Base-by-base conservation (phyloP, 495 filamentous ascomycete genomes). In the Aspergillus avenaceus region DNA sequence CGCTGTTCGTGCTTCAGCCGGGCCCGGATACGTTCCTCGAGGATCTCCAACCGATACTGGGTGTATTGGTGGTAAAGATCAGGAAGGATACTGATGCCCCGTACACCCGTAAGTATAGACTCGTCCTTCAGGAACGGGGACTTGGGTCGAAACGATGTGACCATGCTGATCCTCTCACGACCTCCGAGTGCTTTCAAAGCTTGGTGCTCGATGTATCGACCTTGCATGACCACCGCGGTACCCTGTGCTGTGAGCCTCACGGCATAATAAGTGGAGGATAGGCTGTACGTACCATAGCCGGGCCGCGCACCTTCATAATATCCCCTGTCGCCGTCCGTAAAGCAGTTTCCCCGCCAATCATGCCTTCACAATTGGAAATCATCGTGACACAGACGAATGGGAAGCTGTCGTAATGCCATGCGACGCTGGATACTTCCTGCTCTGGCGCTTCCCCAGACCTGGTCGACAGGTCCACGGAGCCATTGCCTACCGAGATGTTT, bases 361-460 rank as follows among this genome's bases (percentile, higher is more conserved):
- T 90, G 12, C 72, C 71, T 0, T 72, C 78, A 40, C 82, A 83
- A 55, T 90, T 84, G 41, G 83, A 86, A 37, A 89, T 75, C 86
- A 89, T 90, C 4, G 81, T 74, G 21, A 90, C 85, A 54, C 86
- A 89, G 13, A 89, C 86, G 50, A 88, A 90, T 0, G 86, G 86
- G 60, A 85, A 88, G 54, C 81, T 84, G 54, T 90, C 86, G 29
- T 66, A 78, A 64, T 90, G 85, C 86, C 86, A 88, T 24, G 76
- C 82, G 14, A 87, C 80, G 45, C 84, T 78, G 9, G 79, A 73
- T 59, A 77, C 73, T 3, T 48, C 43, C n/a, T 53, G 53, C n/a
- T 45, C 41, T 11, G 21, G 71, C 64, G 34, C 23, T 61, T 62
- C 42, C 9, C 46, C 60, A 23, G 71, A 49, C 37, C 9, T 16